Base-by-base conservation (phyloP, 257 asterid genomes). In the Solanum ahanhuiri region DNA sequence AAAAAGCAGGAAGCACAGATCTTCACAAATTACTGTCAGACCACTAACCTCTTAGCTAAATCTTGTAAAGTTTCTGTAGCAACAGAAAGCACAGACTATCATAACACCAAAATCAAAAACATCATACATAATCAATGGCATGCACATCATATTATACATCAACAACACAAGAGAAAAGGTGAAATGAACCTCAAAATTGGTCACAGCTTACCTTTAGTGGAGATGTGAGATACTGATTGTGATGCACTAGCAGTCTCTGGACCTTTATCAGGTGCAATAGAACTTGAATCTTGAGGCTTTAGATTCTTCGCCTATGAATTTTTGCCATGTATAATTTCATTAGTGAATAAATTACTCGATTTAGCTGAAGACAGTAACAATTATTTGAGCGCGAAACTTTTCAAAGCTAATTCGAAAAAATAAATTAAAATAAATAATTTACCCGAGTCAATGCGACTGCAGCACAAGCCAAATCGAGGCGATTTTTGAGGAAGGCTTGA, bases 391-490 rank as follows among this genome's bases (percentile, higher is more conserved):
- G 37, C 28, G 30, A 33, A 30, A 87, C 6, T 37, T 14, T 20
- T 63, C 31, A 39, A 66, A 87, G 18, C 2, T 14, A 45, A 41
- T 22, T 64, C 28, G 3, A 37, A 39, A 70, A 57, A 25, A 17
- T 2, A 7, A 45, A 8, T 18, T 28, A 45, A 8, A 28, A 18
- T 18, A 81, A 48, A 8, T 37, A 71, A 76, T n/a, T 67, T 89
- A 96, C 99, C 91, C 98, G 86, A 60, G 93, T 88, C 92, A 94
- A 90, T 67, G 99, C 98, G 58, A 95, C 94, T 91, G 98, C 99
- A 67, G 98, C 98, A 87, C 99, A 96, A 39, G 97, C 99, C 90
- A 94, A 85, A 88, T 96, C 95, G 28, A 96, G 98, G 45, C 91
- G 95, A 87, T 93, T 95, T 93, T 93, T 94, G 25, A 96, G 95